Evolutionary conservation across 495 filamentous ascomycete species (phyloP), one percentile per base, ranked within the genome.

Genomic region (Tuber magnatum): DNA sequence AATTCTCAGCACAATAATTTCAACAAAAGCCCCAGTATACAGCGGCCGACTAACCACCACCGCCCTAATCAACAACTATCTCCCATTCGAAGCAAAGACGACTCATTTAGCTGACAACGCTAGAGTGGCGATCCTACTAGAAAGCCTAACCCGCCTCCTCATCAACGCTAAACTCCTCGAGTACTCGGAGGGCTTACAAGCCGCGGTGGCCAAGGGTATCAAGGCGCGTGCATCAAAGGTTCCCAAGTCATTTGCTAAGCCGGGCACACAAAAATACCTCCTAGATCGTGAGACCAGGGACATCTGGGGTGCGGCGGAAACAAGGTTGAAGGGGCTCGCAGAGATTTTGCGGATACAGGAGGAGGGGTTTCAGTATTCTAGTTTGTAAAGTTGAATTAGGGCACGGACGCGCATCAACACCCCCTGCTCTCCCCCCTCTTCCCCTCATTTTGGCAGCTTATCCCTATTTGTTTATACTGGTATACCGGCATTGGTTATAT

Each of bases 41-140:
- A 81, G 79, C 7, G 77, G 82, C 48, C 79, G 80, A 0, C 79
- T 96, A 9, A 88, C 86, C 12, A 85, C 87, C 65, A 80, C 84
- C 3, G 88, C 91, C 44, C 83, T 97, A 38, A 87, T 92, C 75
- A 75, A 85, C 68, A 90, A 88, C 80, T 96, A 89, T 80, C 85
- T 97, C 2, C 93, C 93, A 0, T 92, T 86, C 72, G 84, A 90
- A 1, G 93, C 94, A 0, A 90, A 88, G 69, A 89, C 86, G 0
- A 83, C 87, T 8, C 88, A 86, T 10, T 83, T 87, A 0, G 86
- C 86, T 8, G 92, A 96, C 70, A 97, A 97, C 80, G 90, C 91
- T 4, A 94, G 93, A 83, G 86, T 97, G 44, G 91, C 91, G 6
- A 83, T 97, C 4, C 81, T 92, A 71, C 82, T 97, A 0, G 94